A percentile compares a stretch with the other conserved stretches of the same genome.
These are phyloP conservation scores for Microcera coccophila DNA, from an alignment of 2,329 filamentous ascomycete genomes.

Conservation along the genomic window DNA sequence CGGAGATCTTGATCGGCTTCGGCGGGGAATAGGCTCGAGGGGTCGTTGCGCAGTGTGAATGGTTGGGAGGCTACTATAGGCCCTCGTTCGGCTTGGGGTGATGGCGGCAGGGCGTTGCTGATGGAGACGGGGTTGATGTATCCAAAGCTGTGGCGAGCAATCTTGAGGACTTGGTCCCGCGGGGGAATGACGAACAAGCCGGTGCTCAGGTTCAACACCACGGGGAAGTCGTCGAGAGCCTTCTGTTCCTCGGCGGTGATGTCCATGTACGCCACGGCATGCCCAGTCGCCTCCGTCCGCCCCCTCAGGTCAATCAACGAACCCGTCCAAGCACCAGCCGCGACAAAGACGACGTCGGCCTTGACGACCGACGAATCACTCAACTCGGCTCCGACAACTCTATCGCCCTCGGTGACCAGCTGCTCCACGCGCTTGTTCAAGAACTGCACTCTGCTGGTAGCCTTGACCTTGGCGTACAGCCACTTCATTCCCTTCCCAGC, in stretches of 20 bases:
- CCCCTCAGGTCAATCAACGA: conserved; percentile 73
- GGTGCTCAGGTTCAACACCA: conserved; percentile 66
- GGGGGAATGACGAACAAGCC: conserved; percentile 76
- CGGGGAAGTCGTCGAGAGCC: conserved; percentile 61
- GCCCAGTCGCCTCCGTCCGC: conserved; percentile 74
- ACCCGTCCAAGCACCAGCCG: conserved; percentile 83
- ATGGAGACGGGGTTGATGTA: conserved; percentile 54
- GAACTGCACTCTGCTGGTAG: conserved; percentile 54
- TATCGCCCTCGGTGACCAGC: conserved; percentile 38
- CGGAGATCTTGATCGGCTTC: conserved; percentile 62
- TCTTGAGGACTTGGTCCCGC: conserved; percentile 57
- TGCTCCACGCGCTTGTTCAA: conserved; percentile 46
- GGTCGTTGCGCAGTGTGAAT: conserved; percentile 36
- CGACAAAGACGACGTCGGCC: conserved; percentile 73
- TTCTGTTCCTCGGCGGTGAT: conserved; percentile 69
- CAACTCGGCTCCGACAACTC: conserved; percentile 51
- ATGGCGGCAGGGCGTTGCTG: conserved; percentile 31
- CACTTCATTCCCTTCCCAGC: conserved; percentile 67
- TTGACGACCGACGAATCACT: conserved; percentile 35
- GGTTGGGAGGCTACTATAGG: conserved; percentile 36
- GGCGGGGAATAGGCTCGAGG: conserved; percentile 47
- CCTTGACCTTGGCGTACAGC: conserved; percentile 52
- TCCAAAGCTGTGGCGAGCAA: conserved; percentile 66
- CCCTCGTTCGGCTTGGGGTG: conserved; percentile 22
- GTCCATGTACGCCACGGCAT: conserved; percentile 72